Evolutionary conservation across 176 grass and related monocot species (phyloP).

Genomic region (sorghum (Sorghum bicolor)): DNA sequence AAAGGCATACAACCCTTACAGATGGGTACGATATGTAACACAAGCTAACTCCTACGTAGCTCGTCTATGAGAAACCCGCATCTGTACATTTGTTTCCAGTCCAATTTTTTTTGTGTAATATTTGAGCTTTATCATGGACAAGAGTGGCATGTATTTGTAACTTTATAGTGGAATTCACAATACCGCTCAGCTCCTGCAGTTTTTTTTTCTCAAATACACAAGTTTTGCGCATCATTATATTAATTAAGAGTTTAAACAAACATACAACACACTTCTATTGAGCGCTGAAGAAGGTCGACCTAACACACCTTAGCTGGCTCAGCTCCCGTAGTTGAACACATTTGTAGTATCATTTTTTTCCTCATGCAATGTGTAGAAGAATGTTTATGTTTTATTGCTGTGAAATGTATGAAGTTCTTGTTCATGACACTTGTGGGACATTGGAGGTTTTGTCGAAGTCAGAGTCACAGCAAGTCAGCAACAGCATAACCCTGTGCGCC

Average conservation of each 20-base stretch:
- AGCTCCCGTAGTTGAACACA: not conserved
- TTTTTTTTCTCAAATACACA: too few species aligned
- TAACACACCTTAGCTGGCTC: too few species aligned
- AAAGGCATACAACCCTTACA: conserved; percentile 83
- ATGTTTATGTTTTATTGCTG: not conserved
- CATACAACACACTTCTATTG: too few species aligned
- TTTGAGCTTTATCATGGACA: too few species aligned
- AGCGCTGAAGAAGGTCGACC: too few species aligned
- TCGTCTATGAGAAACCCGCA: conserved; percentile 52
- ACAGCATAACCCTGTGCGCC: not conserved
- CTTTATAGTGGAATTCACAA: conserved; percentile 18
- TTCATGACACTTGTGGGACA: not conserved
- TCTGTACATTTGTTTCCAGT: conserved; percentile 27
- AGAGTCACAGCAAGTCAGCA: not conserved
- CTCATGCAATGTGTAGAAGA: not conserved
- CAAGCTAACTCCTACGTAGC: conserved; percentile 96
- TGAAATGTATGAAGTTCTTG: conserved; percentile 6
- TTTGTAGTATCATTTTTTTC: not conserved
- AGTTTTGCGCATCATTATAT: too few species aligned
- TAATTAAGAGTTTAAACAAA: too few species aligned
- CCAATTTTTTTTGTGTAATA: not conserved
- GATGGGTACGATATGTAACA: conserved; percentile 98
- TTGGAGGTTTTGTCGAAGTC: not conserved
- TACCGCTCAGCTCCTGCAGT: not conserved
- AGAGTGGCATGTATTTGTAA: conserved; percentile 12